Evolutionary conservation across 2,329 filamentous ascomycete species (phyloP), one percentile per base, ranked within the genome.

Genomic region (Aspergillus glaucus): DNA sequence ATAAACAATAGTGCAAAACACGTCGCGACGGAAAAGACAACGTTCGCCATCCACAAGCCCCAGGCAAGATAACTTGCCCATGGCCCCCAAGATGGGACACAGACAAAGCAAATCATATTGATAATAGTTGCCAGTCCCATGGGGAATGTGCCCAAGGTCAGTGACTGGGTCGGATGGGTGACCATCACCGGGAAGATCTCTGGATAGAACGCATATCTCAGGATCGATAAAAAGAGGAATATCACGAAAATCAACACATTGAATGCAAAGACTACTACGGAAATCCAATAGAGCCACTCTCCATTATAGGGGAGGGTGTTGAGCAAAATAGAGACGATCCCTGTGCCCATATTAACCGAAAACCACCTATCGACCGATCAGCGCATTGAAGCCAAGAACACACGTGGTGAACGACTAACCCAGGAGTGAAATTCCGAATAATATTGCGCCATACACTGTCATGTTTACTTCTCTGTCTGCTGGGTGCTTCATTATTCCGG

Each of bases 91-190:
- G 69, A 67, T 0, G 75, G 76, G 14, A 75, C 69, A 60, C 81
- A 84, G 30, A 79, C 70, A 41, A 80, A 72, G 12, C 82, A 72
- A 63, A 80, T 78, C 74, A 81, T 80, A 52, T 82, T 79, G 50
- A 86, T 77, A 41, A 86, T 78, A 2, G 82, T 86, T 0, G 81
- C 79, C 51, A 86, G 76, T 0, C 75, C 82, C 79, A 86, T 85
- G 1, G 82, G 82, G 41, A 85, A 76, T 0, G 80, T 83, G 1
- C 79, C 84, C 3, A 87, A 65, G 55, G 87, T 87, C 32, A 87
- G 69, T 1, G 79, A 81, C 57, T 87, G 81, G 1, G 75, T 76
- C 0, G 81, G 82, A 60, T 87, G 80, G 3, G 71, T 67, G 19
- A 86, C 74, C 82, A 87, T 85, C 17, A 76, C 78, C 0, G 52